Base-by-base conservation (phyloP, 495 filamentous ascomycete species). In the Lasiosphaeris hirsuta region DNA sequence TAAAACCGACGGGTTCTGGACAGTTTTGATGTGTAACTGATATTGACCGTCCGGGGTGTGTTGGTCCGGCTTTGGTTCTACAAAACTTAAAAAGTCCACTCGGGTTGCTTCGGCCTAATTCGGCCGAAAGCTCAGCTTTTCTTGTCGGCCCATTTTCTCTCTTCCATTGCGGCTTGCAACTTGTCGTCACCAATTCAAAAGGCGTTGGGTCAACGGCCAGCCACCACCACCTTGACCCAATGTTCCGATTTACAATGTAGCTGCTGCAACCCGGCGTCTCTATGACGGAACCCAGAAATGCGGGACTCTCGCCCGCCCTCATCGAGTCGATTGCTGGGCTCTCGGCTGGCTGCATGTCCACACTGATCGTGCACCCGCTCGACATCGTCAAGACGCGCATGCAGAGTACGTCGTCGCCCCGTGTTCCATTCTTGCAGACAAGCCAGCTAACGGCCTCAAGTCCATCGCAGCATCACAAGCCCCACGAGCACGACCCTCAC, bases 371-470 rank as follows among this genome's bases (percentile, higher is more conserved):
- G 23, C 89, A 92, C 75, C 94, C 94, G 15, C 80, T 99, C 50
- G 94, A 99, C 74, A 83, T 97, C 56, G 81, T 97, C 65, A 99
- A 99, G 76, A 97, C 92, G 39, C 87, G 94, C 56, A 84, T 99
- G 63, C 94, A 99, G 75, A 83, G 92, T 93, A 72, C 43, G 63
- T 60, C 56, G 8, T 35, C 1, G n/a, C 36, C 8, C 46, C 37
- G 23, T 14, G 15, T 35, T 14, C 4, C 34, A 43, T 40, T 23
- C 11, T 17, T 17, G 13, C n/a, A 48, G 9, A 15, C 39, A 10
- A 9, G 38, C 51, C 41, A 35, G 43, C 40, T 30, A 45, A 39
- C n/a, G 4, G 23, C n/a, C 23, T 11, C 35, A 7, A 61, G 73
- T 78, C 51, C 59, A 78, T 61, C 72, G 72, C 56, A 65, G 49